phyloP scores from a whole-genome alignment of 2,329 filamentous ascomycete species.

The Monosporascus sp. region DNA sequence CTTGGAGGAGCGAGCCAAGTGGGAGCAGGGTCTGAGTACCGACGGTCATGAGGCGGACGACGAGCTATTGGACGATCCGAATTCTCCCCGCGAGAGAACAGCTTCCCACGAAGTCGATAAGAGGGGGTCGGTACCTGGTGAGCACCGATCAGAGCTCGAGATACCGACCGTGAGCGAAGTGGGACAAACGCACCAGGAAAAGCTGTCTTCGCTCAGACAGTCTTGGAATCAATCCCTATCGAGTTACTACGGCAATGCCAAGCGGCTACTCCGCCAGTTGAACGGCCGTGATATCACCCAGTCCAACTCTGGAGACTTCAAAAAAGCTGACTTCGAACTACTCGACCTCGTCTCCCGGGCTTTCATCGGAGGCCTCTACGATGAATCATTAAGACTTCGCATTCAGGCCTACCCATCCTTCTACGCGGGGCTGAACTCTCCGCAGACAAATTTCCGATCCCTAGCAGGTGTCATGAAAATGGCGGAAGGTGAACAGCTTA shows the following conservation, averaged over 20 bases:
- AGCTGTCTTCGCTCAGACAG: slow-evolving; percentile 35
- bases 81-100: slow-evolving; percentile 3
- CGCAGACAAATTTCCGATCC: slow-evolving; percentile 35
- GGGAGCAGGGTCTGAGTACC: slow-evolving; percentile 55
- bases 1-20: slow-evolving; percentile 60
- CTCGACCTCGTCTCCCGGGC: slow-evolving; percentile 48
- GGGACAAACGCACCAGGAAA: slow-evolving; percentile 9
- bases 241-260: slow-evolving; percentile 44
- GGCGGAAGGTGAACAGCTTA: slow-evolving; percentile 50
- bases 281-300: slow-evolving; percentile 46
- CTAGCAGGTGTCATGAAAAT: slow-evolving; percentile 50
- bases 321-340: slow-evolving; percentile 38
- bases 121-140: not conserved
- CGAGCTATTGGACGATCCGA: slow-evolving; percentile 22
- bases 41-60: slow-evolving; percentile 35
- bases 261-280: slow-evolving; percentile 43
- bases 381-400: slow-evolving; percentile 39
- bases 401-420: slow-evolving; percentile 45
- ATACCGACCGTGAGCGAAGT: not conserved
- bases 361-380: slow-evolving; percentile 50
- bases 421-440: slow-evolving; percentile 24
- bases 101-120: not conserved
- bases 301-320: slow-evolving; percentile 40
- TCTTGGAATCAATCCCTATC: slow-evolving; percentile 34
- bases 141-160: slow-evolving; percentile 6